Base-by-base conservation (phyloP, 306 rosid genomes). In the Malus asiatica region DNA sequence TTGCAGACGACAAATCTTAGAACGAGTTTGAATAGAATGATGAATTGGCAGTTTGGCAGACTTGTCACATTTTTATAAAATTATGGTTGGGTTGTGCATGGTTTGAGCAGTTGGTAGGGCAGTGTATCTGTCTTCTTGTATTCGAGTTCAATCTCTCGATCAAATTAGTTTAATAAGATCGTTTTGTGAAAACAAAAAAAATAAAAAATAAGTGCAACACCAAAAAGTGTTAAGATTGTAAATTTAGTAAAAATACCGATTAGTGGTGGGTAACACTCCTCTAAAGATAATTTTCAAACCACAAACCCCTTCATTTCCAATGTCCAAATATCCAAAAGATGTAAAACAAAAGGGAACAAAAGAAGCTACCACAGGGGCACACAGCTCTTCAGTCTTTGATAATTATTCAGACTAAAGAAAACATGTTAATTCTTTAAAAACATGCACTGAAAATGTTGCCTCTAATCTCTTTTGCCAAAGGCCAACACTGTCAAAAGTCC, bases 401-500 rank as follows among this genome's bases (percentile, higher is more conserved):
- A 73, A 6, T 61, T 62, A 74, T 30, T 62, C 44, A 4, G 45
- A n/a, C 53, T 57, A 62, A 61, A 29, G 11, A 62, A 76, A 76
- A 51, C 64, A 33, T 32, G 72, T 40, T 48, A 53, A 65, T 48
- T 32, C 62, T 46, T 51, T 72, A 20, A n/a, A 33, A 48, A 66
- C 81, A 68, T 62, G 78, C 73, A 73, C 25, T 32, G 27, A 51
- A 51, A 73, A 60, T 62, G 48, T 69, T 12, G 64, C 70, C 74
- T 29, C 74, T 62, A 69, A 38, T 46, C 61, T 80, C 82, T 53
- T 32, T 25, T 68, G 59, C 44, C 69, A 65, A 42, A 42, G 73
- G 44, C 73, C 73, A 85, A 77, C 75, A 60, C 55, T 5, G 32
- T 78, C 84, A 76, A 76, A 11, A 83, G 85, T 78, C 87, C 66